Evolutionary conservation across 352 stramenopile species (phyloP).

Genomic region (Globisporangium parvum): DNA sequence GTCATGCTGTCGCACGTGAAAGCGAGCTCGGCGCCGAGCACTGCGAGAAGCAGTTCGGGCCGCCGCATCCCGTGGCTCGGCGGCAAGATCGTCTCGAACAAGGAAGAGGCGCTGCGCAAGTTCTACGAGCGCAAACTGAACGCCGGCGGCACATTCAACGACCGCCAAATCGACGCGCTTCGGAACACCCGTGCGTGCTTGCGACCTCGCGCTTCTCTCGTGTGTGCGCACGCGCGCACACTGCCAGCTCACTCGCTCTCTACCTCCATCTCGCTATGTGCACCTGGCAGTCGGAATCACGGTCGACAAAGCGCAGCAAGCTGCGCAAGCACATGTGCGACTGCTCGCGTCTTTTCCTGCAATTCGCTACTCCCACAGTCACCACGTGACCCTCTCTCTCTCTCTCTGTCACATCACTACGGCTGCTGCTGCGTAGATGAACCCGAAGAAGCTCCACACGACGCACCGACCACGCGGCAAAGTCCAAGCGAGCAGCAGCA

Average conservation of each 20-base stretch:
- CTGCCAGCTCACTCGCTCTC: not conserved
- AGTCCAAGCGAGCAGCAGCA: slow-evolving; percentile 23
- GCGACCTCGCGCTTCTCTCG: not conserved
- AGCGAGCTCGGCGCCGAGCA: slow-evolving; percentile 24
- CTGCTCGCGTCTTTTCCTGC: not conserved
- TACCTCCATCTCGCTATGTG: not conserved
- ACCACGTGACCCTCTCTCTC: not conserved
- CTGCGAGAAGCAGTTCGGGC: slow-evolving; percentile 11
- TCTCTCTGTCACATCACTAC: not conserved
- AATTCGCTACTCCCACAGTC: not conserved
- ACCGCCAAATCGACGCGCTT: slow-evolving; percentile 42
- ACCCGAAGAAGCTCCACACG: slow-evolving; percentile 42
- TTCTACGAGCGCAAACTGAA: slow-evolving; percentile 76
- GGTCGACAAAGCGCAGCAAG: slow-evolving; percentile 4
- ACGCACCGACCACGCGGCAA: slow-evolving; percentile 43
- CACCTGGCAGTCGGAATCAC: slow-evolving; percentile 17
- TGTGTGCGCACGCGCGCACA: not conserved
- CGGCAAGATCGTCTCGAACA: slow-evolving; percentile 81
- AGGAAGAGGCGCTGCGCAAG: slow-evolving; percentile 80
- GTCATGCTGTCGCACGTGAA: slow-evolving; percentile 70
- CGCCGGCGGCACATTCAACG: slow-evolving; percentile 33
- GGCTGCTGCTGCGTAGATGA: slow-evolving; percentile 9
- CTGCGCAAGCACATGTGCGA: slow-evolving; percentile 10
- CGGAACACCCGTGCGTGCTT: slow-evolving; percentile 33
- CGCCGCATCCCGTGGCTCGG: slow-evolving; percentile 68